A percentile compares a stretch with the other conserved stretches of the same genome.
Evolutionary conservation across 164 flowering plant species (phyloP).

Genomic region (Piper longum): DNA sequence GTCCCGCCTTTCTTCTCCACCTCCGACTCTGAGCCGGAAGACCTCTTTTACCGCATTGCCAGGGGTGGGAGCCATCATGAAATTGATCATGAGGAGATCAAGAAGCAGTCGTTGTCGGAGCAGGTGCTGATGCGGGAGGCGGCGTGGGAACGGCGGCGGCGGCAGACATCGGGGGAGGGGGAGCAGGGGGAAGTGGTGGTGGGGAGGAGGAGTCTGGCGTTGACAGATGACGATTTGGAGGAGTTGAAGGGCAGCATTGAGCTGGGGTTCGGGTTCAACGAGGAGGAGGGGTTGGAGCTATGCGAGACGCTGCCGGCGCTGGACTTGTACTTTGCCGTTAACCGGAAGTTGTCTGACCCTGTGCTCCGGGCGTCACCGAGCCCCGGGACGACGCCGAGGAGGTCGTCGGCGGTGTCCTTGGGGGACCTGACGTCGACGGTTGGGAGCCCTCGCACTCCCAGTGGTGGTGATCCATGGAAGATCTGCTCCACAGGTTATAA

Average conservation of each 20-base stretch:
- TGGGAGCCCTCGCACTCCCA: slow-evolving; percentile 39
- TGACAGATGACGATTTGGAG: slow-evolving; percentile 71
- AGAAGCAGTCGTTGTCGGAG: slow-evolving; percentile 33
- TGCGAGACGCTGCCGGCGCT: slow-evolving; percentile 75
- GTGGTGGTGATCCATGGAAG: slow-evolving; percentile 43
- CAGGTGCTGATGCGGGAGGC: slow-evolving; percentile 62
- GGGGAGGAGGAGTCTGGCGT: slow-evolving; percentile 10
- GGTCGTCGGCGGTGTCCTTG: slow-evolving; percentile 21
- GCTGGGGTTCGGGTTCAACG: slow-evolving; percentile 76
- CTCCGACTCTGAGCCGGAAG: background rate
- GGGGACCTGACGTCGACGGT: slow-evolving; percentile 19
- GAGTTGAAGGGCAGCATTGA: slow-evolving; percentile 86
- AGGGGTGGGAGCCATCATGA: too few species aligned
- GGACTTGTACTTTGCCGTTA: slow-evolving; percentile 77
- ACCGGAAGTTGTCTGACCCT: slow-evolving; percentile 34
- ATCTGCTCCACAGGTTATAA: slow-evolving; percentile 53
- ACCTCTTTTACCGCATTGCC: background rate
- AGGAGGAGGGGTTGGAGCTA: slow-evolving; percentile 50
- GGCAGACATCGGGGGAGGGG: slow-evolving; percentile 27
- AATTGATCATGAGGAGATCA: background rate
- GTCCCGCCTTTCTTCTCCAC: background rate
- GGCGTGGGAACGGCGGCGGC: slow-evolving; percentile 79
- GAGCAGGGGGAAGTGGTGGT: slow-evolving; percentile 3
- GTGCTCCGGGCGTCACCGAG: slow-evolving; percentile 21
- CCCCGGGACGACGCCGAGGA: slow-evolving; percentile 31